Evolutionary conservation across 352 stramenopile genomes (phyloP), one percentile per base, ranked within the genome.

Genomic region (Pythium utonaiense): DNA sequence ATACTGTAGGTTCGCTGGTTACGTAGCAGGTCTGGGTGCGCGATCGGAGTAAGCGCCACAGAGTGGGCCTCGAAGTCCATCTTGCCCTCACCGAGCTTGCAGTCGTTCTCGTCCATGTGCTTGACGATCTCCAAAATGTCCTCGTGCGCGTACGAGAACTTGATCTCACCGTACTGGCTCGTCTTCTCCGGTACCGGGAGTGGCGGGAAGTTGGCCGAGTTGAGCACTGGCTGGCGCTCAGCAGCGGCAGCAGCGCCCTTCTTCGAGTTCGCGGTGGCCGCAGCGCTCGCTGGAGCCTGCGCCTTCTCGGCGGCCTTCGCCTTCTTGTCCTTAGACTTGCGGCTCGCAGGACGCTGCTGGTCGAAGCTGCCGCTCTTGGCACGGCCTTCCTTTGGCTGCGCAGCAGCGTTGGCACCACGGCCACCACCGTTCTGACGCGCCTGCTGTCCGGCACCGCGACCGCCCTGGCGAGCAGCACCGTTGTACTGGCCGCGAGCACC

Each of bases 1-100:
- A 97, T 97, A 83, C 79, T 93, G 73, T 96, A 96, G 42, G 89
- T 96, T 47, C 89, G 85, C 78, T 97, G 89, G 70, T 95, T 94
- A 60, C 86, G 78, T 60, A 96, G 69, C 68, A 97, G 59, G 50
- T 95, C 89, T 6, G 87, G 79, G 73, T 97, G 87, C 21, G 88
- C 84, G 53, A 88, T 70, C 12, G 74, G 51, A 45, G 84, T 93
- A 31, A 97, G 66, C 25, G 84, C 89, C 10, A 83, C 69, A 13
- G 82, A 69, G 73, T 97, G 88, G 22, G 73, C 75, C 16, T 84
- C 78, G 57, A 88, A 94, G 64, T 95, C 83, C 84, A 93, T 87
- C 64, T 92, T 90, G 53, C 77, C 81, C 2, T 72, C 77, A 2
- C 75, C 68, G 14, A 91, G 53, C 64, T 78, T 81, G 64, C 81